A percentile compares a stretch with the other conserved stretches of the same genome.
phyloP scores from a whole-genome alignment of 1,284 basidiomycete species.

The Cryptococcus sp. region DNA sequence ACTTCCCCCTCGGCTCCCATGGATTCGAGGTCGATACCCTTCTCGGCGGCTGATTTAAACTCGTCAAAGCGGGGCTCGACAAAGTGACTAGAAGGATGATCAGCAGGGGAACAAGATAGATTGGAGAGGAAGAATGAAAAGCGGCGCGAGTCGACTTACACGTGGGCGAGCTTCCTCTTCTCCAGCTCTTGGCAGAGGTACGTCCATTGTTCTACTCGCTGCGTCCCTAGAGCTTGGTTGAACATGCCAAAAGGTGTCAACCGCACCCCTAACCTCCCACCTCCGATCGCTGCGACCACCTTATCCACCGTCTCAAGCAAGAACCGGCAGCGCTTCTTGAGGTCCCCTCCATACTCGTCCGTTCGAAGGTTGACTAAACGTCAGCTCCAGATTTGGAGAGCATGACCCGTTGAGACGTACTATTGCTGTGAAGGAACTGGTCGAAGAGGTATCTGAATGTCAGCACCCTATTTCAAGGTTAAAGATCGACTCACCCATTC shows the following conservation, averaged over 20 bases:
- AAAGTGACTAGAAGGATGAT: slow-evolving; percentile 11
- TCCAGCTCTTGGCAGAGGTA: slow-evolving; percentile 24
- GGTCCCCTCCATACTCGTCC: slow-evolving; percentile 29
- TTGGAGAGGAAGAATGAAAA: no score
- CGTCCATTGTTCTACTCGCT: slow-evolving; percentile 32
- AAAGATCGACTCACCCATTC: slow-evolving; percentile 16
- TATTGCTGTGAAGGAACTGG: slow-evolving; percentile 31
- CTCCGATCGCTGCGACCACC: slow-evolving; percentile 23
- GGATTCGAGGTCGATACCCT: slow-evolving; percentile 5
- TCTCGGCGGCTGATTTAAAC: slow-evolving; percentile 18
- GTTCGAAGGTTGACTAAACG: slow-evolving; percentile 19
- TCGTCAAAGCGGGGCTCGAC: slow-evolving; percentile 39
- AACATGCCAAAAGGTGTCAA: slow-evolving; percentile 35
- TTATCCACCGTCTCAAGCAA: slow-evolving; percentile 22
- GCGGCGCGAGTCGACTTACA: slow-evolving; percentile 9
- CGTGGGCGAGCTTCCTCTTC: slow-evolving; percentile 16
- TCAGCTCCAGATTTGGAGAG: not conserved
- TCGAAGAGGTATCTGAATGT: slow-evolving; percentile 15
- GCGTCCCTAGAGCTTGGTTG: slow-evolving; percentile 25
- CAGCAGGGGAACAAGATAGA: not conserved
- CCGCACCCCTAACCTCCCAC: slow-evolving; percentile 24
- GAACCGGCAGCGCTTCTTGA: slow-evolving; percentile 27
- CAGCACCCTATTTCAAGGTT: not conserved
- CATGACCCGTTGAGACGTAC: not conserved
- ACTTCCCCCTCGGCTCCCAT: slow-evolving; percentile 11